Conservation (phyloP, 176 grass and related monocot species). For the Juncus inflexus region DNA sequence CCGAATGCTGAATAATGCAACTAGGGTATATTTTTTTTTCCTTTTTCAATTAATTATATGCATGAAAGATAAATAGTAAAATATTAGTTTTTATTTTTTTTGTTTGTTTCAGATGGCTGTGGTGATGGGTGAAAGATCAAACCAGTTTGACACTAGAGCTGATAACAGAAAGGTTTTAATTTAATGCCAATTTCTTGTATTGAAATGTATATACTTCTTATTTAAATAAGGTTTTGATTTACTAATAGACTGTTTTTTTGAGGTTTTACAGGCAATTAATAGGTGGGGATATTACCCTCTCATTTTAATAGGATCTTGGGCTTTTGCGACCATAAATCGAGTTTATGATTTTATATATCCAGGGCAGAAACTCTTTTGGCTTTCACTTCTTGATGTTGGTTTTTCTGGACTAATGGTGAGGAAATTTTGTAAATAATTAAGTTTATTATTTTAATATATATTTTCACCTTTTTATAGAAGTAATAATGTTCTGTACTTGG, state of each 20-base stretch:
- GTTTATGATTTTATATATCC: constrained; percentile 71
- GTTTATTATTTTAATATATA: constrained; percentile 7
- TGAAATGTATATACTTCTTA: no score
- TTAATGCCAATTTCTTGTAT: neutral
- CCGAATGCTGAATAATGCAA: constrained; percentile 86
- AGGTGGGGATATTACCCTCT: constrained; percentile 95
- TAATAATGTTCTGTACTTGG: neutral
- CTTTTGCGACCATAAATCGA: constrained; percentile 88
- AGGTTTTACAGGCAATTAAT: constrained; percentile 64
- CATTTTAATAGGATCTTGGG: constrained; percentile 92
- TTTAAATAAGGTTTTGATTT: neutral
- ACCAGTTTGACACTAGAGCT: constrained; percentile 63
- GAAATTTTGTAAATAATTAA: neutral
- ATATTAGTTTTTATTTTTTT: constrained; percentile 16
- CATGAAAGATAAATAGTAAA: neutral
- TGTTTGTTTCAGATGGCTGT: constrained; percentile 73
- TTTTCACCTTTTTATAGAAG: neutral
- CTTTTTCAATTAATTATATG: neutral
- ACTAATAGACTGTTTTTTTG: constrained; percentile 4
- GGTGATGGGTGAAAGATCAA: constrained; percentile 70
- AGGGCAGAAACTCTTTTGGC: constrained; percentile 83
- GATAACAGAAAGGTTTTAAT: constrained; percentile 57
- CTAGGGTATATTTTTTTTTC: constrained; percentile 47
- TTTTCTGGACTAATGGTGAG: constrained; percentile 91
- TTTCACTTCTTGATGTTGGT: constrained; percentile 84